Conservation (phyloP, 2,329 filamentous ascomycete genomes). For the Pyrenophora teres region DNA sequence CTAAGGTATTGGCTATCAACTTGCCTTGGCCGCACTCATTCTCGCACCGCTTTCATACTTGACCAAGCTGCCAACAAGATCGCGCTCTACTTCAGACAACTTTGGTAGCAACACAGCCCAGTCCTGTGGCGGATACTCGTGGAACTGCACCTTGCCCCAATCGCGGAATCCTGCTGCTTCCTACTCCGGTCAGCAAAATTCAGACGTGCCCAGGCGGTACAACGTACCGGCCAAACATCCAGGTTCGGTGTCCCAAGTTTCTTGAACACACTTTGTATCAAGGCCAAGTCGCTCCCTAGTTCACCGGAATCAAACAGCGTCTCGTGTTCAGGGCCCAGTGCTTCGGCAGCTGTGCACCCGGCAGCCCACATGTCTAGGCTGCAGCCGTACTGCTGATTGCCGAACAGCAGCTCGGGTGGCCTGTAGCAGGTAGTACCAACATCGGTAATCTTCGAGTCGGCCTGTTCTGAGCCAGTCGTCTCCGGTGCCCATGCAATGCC, state of each 20-base stretch:
- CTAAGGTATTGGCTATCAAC: neutral
- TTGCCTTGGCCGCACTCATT: constrained; percentile 67
- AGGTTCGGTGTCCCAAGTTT: constrained; percentile 83
- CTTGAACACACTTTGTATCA: constrained; percentile 92
- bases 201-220: neutral
- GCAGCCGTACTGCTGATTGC: constrained; percentile 71
- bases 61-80: constrained; percentile 71
- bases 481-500: constrained; percentile 83
- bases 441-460: constrained; percentile 78
- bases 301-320: constrained; percentile 86
- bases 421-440: constrained; percentile 93
- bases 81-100: constrained; percentile 62
- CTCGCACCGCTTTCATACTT: constrained; percentile 72
- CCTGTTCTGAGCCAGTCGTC: constrained; percentile 63
- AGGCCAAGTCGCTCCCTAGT: constrained; percentile 85
- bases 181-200: constrained; percentile 36
- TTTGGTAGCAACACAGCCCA: constrained; percentile 74
- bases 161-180: constrained; percentile 75
- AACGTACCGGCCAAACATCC: constrained; percentile 77
- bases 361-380: constrained; percentile 88
- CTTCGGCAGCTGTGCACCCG: constrained; percentile 82
- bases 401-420: constrained; percentile 88
- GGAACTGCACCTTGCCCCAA: constrained; percentile 85
- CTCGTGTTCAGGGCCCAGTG: constrained; percentile 59
- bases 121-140: constrained; percentile 66